Evolutionary conservation across 208 protist genomes (phyloP).

Genomic region (Trypanosoma platydactyli): DNA sequence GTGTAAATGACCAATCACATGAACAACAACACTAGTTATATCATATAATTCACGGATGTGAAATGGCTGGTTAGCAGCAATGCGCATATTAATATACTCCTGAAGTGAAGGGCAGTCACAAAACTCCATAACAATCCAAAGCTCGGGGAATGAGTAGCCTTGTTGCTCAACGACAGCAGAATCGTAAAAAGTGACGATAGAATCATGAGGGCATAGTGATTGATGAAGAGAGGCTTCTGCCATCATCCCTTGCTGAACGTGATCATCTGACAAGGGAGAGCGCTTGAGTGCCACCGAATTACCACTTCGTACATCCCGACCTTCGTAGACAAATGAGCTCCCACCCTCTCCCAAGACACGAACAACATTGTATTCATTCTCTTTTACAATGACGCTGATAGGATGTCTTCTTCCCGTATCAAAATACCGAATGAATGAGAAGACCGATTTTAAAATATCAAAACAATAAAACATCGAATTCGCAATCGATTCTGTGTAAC

Average conservation of each 20-base stretch:
- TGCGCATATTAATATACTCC: constrained; percentile 64
- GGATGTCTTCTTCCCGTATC: constrained; percentile 7
- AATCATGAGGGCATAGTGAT: constrained; percentile 26
- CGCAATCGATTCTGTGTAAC: constrained; percentile 1
- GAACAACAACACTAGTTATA: constrained; percentile 52
- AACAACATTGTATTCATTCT: constrained; percentile 44
- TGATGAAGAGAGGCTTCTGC: constrained; percentile 28
- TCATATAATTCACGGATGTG: constrained; percentile 53
- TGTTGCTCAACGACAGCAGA: constrained; percentile 16
- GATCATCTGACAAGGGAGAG: constrained; percentile 15
- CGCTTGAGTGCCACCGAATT: constrained; percentile 30
- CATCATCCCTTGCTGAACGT: constrained; percentile 8
- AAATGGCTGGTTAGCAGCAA: constrained; percentile 42
- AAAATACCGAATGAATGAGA: neutral
- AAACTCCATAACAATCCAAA: constrained; percentile 79
- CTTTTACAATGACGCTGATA: constrained; percentile 41
- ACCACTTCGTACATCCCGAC: constrained; percentile 7
- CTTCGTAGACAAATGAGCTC: constrained; percentile 63
- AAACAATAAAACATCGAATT: constrained; percentile 4
- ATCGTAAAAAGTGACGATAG: constrained; percentile 31
- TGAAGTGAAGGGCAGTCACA: constrained; percentile 60
- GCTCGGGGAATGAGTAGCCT: constrained; percentile 40
- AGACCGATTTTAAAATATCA: neutral
- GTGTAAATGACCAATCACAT: constrained; percentile 65
- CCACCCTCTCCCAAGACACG: constrained; percentile 57